Evolutionary conservation across 169 alveolate genomes (phyloP), one percentile per base, ranked within the genome.

Genomic region (Cryptosporidium ubiquitum): DNA sequence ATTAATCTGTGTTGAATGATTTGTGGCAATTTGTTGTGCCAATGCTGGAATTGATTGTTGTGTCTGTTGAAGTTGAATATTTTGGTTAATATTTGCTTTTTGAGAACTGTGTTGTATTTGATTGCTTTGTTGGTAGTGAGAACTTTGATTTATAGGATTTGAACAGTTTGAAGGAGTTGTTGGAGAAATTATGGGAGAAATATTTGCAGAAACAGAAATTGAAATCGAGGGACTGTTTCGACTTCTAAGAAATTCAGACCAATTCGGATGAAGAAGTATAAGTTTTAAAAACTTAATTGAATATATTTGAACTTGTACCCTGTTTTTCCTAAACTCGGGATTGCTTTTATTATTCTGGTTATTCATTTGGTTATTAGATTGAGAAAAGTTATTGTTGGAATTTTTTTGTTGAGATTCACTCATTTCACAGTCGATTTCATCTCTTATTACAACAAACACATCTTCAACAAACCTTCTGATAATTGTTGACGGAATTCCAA

Each of bases 241-340:
- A 61, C 37, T 79, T 64, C 68, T 58, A 9, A 79, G 68, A 49
- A 61, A 79, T 64, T 79, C 89, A 1, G 89, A 79, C 94, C 94
- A 92, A 44, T 68, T 71, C 4, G 93, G 93, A 49, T 92, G 94
- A 26, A 92, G 66, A 23, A 84, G 89, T 7, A 92, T 74, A 39
- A 86, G 91, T 84, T 92, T 92, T 66, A 92, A 55, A 64, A 92
- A 89, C 40, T 92, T 84, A 49, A 92, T 69, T 18, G 92, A 86
- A 47, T 74, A 84, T 35, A 86, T 58, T 75, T 86, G 84, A 49
- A 86, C 92, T 75, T 86, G 84, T 33, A 75, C 37, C 58, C 68
- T 79, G 35, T 61, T 58, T 5, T 57, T 64, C 29, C 35, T 42
- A 23, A 44, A 26, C 31, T 58, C 75, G 3, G 89, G 89, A 31